Conservation (phyloP, 228 moss, liverwort and hornwort species). For the Sphagnum magellanicum region DNA sequence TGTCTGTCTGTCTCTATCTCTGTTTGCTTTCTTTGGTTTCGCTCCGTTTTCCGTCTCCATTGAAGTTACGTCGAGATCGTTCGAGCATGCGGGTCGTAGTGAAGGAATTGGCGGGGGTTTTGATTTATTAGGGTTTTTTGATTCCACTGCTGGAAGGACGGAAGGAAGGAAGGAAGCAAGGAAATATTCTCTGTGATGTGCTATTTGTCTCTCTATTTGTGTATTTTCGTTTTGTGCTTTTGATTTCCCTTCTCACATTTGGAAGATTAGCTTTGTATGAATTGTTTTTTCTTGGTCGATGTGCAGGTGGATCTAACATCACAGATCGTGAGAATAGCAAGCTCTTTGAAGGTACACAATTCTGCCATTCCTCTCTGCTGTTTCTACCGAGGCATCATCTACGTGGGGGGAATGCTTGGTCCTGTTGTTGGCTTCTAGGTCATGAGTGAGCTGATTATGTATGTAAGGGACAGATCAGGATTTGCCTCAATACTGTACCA, state of each 20-base stretch:
- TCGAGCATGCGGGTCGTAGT: neutral
- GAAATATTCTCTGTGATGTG: too few relatives aligned
- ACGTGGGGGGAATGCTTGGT: too few relatives aligned
- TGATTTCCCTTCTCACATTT: neutral
- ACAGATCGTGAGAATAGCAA: conserved; percentile 69
- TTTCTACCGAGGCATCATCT: neutral
- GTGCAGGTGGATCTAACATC: conserved; percentile 69
- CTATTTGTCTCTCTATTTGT: too few relatives aligned
- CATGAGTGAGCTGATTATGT: too few relatives aligned
- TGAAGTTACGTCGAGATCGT: neutral
- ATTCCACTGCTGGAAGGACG: neutral
- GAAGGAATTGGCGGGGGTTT: neutral
- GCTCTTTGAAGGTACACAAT: conserved; percentile 40
- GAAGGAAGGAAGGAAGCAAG: neutral
- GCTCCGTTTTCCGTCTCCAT: neutral
- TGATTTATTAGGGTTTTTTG: neutral
- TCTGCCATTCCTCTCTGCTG: neutral
- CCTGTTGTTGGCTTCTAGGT: neutral
- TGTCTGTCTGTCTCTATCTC: neutral
- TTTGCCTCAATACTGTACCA: too few relatives aligned
- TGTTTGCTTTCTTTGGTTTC: neutral
- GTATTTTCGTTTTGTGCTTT: neutral
- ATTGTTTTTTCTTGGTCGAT: neutral
- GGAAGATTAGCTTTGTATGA: conserved; percentile 9
- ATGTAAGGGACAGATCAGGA: too few relatives aligned